Percentiles rank a stretch among this genome's conserved stretches.
Evolutionary conservation across 495 filamentous ascomycete genomes (phyloP).

Genomic region (Penicillium silybi): DNA sequence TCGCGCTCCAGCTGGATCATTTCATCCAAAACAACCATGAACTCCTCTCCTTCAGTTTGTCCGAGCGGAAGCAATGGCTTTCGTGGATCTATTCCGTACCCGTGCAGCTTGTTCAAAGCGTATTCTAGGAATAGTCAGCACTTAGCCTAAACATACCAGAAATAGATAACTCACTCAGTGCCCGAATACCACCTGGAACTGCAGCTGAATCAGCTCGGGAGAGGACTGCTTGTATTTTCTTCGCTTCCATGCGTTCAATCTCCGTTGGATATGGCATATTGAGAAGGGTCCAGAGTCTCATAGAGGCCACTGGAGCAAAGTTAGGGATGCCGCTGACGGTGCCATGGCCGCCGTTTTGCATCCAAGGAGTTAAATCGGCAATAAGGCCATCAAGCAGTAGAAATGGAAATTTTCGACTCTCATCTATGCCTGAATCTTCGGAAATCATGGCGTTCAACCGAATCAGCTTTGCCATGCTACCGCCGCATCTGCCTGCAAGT

Average conservation of each 20-base stretch:
- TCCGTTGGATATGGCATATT: constrained; percentile 7
- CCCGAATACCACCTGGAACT: constrained; percentile 19
- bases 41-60: constrained; percentile 11
- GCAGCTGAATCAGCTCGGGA: constrained; percentile 17
- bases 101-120: constrained; percentile 20
- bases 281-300: constrained; percentile 18
- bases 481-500: constrained; percentile 13
- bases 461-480: constrained; percentile 16
- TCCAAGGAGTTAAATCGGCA: constrained; percentile 20
- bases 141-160: no score
- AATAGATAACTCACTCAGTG: constrained; percentile 14
- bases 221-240: constrained; percentile 13
- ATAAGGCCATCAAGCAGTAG: constrained; percentile 18
- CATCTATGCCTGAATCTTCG: constrained; percentile 7
- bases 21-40: constrained; percentile 10
- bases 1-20: no score
- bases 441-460: constrained; percentile 12
- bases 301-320: constrained; percentile 20
- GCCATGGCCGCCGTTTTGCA: constrained; percentile 22
- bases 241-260: constrained; percentile 7
- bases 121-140: constrained; percentile 12
- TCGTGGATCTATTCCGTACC: constrained; percentile 16
- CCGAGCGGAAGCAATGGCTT: constrained; percentile 17
- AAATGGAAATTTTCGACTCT: constrained; percentile 12
- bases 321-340: constrained; percentile 23